Evolutionary conservation across 1,284 basidiomycete genomes (phyloP).

Genomic region (Trichosporon sp.): DNA sequence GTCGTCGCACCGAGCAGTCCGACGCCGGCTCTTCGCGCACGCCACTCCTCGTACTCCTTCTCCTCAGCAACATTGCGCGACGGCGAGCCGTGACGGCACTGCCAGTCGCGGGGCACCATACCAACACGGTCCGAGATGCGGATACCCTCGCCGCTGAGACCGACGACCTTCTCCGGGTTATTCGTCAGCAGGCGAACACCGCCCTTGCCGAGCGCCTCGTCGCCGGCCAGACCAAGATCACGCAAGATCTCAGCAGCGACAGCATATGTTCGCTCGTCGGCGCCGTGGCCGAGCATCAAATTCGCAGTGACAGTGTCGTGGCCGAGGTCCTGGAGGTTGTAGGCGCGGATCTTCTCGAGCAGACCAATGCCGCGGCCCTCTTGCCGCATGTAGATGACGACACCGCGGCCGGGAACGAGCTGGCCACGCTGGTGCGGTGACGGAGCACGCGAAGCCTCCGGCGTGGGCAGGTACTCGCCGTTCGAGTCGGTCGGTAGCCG

Average conservation of each 20-base stretch:
- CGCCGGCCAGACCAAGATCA: slow-evolving; percentile 70
- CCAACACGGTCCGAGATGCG: slow-evolving; percentile 75
- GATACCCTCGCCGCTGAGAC: slow-evolving; percentile 77
- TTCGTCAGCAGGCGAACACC: slow-evolving; percentile 85
- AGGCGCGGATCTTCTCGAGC: slow-evolving; percentile 91
- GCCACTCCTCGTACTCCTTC: slow-evolving; percentile 48
- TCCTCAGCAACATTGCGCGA: slow-evolving; percentile 21
- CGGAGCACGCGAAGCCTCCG: slow-evolving; percentile 36
- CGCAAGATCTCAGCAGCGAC: slow-evolving; percentile 83
- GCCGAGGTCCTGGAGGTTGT: slow-evolving; percentile 96
- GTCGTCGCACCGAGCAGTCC: slow-evolving; percentile 78
- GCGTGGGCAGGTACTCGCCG: slow-evolving; percentile 29
- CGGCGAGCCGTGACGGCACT: slow-evolving; percentile 24
- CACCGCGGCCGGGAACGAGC: slow-evolving; percentile 69
- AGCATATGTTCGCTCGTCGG: slow-evolving; percentile 90
- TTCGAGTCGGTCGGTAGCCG: slow-evolving; percentile 6
- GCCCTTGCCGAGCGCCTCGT: slow-evolving; percentile 53
- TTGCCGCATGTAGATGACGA: slow-evolving; percentile 92
- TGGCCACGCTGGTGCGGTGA: slow-evolving; percentile 16
- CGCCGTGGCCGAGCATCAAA: slow-evolving; percentile 85
- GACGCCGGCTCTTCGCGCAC: slow-evolving; percentile 59
- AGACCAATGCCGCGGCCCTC: slow-evolving; percentile 98
- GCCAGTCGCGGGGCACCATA: slow-evolving; percentile 94
- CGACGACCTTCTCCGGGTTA: slow-evolving; percentile 94
- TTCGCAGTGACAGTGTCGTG: slow-evolving; percentile 98